These are phyloP conservation scores for Cercospora sp. DNA, from an alignment of 2,329 filamentous ascomycete genomes.

Conservation along the genomic window DNA sequence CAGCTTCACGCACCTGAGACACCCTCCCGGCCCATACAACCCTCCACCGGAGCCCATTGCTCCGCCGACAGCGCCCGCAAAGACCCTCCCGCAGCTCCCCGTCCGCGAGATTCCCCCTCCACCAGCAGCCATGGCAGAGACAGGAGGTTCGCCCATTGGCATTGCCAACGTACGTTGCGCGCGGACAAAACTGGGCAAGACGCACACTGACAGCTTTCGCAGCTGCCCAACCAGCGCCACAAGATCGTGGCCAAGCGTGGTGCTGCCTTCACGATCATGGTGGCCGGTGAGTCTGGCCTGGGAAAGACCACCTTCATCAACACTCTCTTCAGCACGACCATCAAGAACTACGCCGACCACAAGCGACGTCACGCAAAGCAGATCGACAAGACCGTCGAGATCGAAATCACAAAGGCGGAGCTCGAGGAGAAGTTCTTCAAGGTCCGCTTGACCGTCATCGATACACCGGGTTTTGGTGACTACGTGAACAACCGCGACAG, in stretches of 20 bases:
- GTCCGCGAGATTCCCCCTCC: constrained; percentile 9
- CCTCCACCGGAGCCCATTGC: constrained; percentile 8
- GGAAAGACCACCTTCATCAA: constrained; percentile 99
- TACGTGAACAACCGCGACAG: constrained; percentile 99
- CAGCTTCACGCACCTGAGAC: constrained; percentile 10
- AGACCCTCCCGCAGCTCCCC: constrained; percentile 14
- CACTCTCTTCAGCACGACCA: constrained; percentile 99
- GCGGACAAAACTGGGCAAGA: not conserved
- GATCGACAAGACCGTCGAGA: constrained; percentile 99
- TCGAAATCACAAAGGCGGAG: constrained; percentile 99
- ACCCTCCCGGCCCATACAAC: constrained; percentile 16
- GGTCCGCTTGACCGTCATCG: constrained; percentile 97
- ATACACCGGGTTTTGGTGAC: constrained; percentile 98
- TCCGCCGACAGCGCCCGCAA: constrained; percentile 9
- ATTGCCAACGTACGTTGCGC: constrained; percentile 67
- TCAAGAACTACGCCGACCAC: constrained; percentile 99
- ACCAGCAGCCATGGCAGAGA: constrained; percentile 58
- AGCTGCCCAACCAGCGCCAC: constrained; percentile 71
- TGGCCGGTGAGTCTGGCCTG: constrained; percentile 95
- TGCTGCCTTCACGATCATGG: constrained; percentile 99
- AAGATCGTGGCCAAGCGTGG: constrained; percentile 80
- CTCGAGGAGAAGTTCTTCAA: constrained; percentile 99
- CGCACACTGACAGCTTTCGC: constrained; percentile 40
- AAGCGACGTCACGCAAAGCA: constrained; percentile 99
- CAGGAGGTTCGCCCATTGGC: constrained; percentile 64